A percentile compares a stretch with the other conserved stretches of the same genome.
Evolutionary conservation across 1,139 yeast species (phyloP).

Genomic region (Zhuliangozyma parablackwelliae): DNA sequence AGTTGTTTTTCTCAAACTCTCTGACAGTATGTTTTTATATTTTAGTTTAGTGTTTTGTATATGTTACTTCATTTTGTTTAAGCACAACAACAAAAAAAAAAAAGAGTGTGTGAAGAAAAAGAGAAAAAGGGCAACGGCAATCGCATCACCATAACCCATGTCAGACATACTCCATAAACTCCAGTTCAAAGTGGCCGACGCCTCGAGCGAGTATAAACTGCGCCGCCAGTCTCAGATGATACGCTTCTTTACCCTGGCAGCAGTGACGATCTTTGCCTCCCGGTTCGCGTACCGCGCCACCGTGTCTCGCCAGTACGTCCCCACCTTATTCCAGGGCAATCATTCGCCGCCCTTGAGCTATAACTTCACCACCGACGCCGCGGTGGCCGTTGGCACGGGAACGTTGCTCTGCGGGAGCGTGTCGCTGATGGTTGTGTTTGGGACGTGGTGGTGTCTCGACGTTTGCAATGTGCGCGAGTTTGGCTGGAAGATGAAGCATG

Average conservation of each 20-base stretch:
- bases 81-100: too few relatives aligned
- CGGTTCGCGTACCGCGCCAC: conserved; percentile 75
- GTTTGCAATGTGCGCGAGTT: conserved; percentile 67
- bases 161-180: conserved; percentile 8
- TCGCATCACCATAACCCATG: conserved; percentile 1
- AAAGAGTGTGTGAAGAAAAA: too few relatives aligned
- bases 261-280: conserved; percentile 66
- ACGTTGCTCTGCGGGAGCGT: conserved; percentile 70
- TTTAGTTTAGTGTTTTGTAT: too few relatives aligned
- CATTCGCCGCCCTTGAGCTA: conserved; percentile 76
- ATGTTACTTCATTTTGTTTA: not conserved
- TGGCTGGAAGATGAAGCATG: conserved; percentile 60
- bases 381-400: conserved; percentile 81
- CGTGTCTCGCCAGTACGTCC: conserved; percentile 67
- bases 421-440: conserved; percentile 68
- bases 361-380: conserved; percentile 78
- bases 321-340: conserved; percentile 78
- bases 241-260: conserved; percentile 67
- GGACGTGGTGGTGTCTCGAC: conserved; percentile 77
- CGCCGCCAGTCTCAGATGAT: conserved; percentile 72
- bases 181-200: conserved; percentile 33
- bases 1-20: too few relatives aligned
- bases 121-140: too few relatives aligned
- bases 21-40: too few relatives aligned
- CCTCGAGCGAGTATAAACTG: conserved; percentile 40